Percentiles rank a stretch among this genome's conserved stretches.
Conservation (phyloP, 306 rosid species). For the Dicorynia guianensis region DNA sequence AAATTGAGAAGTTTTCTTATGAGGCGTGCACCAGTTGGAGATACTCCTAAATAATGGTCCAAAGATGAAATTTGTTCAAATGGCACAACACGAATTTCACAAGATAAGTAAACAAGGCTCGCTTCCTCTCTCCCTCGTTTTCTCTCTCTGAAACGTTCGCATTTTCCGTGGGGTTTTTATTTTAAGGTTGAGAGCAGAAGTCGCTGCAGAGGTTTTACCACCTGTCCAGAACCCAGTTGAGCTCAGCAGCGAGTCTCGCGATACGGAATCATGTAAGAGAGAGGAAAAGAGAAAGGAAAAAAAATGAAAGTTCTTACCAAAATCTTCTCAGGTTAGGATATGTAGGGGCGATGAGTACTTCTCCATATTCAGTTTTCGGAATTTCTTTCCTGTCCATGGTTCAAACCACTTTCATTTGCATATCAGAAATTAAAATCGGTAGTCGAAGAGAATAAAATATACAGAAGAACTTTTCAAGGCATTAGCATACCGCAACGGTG, state of each 20-base stretch:
- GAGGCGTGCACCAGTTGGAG: no score
- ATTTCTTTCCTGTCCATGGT: slow-evolving; percentile 11
- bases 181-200: slow-evolving; percentile 66
- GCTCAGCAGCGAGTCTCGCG: slow-evolving; percentile 35
- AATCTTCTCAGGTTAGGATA: no score
- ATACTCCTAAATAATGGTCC: no score
- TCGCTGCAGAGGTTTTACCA: slow-evolving; percentile 56
- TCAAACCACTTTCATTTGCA: slow-evolving; percentile 8
- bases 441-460: background rate
- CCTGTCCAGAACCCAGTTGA: slow-evolving; percentile 44
- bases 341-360: background rate
- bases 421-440: background rate
- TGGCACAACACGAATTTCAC: no score
- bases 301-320: no score
- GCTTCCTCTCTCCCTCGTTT: background rate
- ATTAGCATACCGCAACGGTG: background rate
- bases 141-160: slow-evolving; percentile 16
- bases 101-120: background rate
- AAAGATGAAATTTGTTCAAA: no score
- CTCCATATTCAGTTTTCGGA: slow-evolving; percentile 26
- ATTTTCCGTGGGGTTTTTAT: slow-evolving; percentile 37
- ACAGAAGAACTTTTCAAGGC: background rate
- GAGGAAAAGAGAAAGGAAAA: background rate
- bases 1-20: no score
- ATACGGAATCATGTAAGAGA: slow-evolving; percentile 32